These are phyloP conservation scores for Schwanniomyces occidentalis DNA, from an alignment of 805 yeast species.

Conservation along the genomic window DNA sequence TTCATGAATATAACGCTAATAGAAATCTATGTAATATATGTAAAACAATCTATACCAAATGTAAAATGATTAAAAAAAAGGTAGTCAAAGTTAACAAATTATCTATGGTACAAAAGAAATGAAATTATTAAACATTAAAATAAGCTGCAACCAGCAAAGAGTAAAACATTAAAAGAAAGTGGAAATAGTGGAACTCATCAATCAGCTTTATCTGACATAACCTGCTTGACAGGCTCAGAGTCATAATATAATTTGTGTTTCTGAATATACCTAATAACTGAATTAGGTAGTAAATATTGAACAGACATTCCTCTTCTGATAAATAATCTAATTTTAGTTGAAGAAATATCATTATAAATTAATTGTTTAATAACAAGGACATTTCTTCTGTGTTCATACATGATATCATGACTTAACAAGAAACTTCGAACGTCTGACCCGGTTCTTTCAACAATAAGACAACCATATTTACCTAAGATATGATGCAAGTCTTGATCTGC, in stretches of 20 bases:
- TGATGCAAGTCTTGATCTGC: slow-evolving; percentile 94
- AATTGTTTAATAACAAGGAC: slow-evolving; percentile 93
- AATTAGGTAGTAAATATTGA: slow-evolving; percentile 89
- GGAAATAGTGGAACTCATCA: too few species aligned
- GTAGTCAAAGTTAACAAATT: too few species aligned
- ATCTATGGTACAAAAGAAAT: too few species aligned
- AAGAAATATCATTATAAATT: slow-evolving; percentile 92
- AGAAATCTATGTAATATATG: too few species aligned
- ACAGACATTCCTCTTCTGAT: slow-evolving; percentile 96
- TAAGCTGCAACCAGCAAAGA: neutral
- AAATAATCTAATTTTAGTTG: slow-evolving; percentile 91
- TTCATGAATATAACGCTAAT: too few species aligned
- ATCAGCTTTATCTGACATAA: slow-evolving; percentile 41
- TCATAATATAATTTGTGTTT: slow-evolving; percentile 88
- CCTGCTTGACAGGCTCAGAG: slow-evolving; percentile 93
- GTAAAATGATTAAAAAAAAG: too few species aligned
- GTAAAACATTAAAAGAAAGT: neutral
- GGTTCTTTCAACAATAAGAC: slow-evolving; percentile 93
- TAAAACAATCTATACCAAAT: too few species aligned
- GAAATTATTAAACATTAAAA: too few species aligned
- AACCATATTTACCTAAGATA: slow-evolving; percentile 93
- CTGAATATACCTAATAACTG: slow-evolving; percentile 91
- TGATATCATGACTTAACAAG: slow-evolving; percentile 88
- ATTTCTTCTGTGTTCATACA: slow-evolving; percentile 94
- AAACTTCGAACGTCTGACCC: slow-evolving; percentile 95